Conservation (phyloP, 139 green algal genomes). For the Gonium pectorale region DNA sequence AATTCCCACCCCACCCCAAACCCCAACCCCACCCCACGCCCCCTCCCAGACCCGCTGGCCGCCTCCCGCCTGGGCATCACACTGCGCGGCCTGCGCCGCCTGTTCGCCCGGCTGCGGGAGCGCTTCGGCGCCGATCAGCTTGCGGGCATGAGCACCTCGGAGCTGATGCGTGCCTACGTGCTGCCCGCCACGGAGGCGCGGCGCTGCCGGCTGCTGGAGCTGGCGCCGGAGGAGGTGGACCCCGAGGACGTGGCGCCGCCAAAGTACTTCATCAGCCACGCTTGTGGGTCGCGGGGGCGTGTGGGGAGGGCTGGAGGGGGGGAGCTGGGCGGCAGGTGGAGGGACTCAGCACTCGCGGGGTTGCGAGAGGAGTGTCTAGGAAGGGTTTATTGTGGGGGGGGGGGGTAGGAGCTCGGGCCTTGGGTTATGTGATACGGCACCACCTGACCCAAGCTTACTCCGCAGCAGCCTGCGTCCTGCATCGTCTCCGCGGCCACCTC, state of each 20-base stretch:
- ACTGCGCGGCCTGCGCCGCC: slow-evolving; percentile 9
- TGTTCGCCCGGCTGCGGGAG: background rate
- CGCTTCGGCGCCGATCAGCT: background rate
- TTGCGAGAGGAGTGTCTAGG: too few species aligned
- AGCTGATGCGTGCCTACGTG: background rate
- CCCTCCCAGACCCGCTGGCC: slow-evolving; percentile 1
- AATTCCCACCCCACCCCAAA: too few species aligned
- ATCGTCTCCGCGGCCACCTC: too few species aligned
- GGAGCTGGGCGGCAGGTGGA: background rate
- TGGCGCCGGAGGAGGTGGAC: background rate
- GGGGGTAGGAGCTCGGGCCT: too few species aligned
- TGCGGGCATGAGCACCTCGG: background rate
- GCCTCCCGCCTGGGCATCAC: slow-evolving; percentile 30
- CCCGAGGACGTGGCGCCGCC: background rate
- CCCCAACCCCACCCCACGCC: too few species aligned
- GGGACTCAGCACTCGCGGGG: too few species aligned
- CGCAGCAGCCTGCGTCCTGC: too few species aligned
- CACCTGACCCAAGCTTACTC: too few species aligned
- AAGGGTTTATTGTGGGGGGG: too few species aligned
- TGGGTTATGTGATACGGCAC: too few species aligned
- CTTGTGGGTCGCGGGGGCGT: slow-evolving; percentile 10
- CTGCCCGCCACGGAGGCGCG: background rate
- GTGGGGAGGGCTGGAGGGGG: too few species aligned
- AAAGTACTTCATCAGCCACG: slow-evolving; percentile 22
- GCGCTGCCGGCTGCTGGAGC: background rate